Evolutionary conservation across 2,329 filamentous ascomycete genomes (phyloP).

Genomic region (Talaromyces sp.): DNA sequence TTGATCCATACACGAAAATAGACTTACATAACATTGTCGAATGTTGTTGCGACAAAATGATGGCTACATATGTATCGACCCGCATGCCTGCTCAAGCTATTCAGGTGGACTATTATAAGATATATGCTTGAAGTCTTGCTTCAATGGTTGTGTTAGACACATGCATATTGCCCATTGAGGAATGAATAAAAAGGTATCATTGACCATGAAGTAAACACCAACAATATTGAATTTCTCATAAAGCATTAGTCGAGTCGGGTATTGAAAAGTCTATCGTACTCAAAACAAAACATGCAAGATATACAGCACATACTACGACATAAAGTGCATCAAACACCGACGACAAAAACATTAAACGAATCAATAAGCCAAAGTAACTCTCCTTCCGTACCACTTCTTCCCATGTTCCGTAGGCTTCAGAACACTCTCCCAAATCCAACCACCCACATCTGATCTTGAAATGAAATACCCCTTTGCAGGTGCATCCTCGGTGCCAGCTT

Average conservation of each 20-base stretch:
- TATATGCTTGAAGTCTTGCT: too few relatives aligned
- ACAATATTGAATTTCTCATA: background rate
- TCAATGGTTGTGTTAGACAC: too few relatives aligned
- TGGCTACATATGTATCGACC: too few relatives aligned
- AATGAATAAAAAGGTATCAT: too few relatives aligned
- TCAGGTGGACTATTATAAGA: too few relatives aligned
- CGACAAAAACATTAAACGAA: background rate
- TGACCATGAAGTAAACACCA: background rate
- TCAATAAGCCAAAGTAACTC: constrained; percentile 23
- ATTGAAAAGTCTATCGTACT: background rate
- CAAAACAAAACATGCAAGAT: background rate
- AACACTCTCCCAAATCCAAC: constrained; percentile 33
- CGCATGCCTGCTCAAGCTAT: too few relatives aligned
- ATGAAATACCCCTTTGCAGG: constrained; percentile 35
- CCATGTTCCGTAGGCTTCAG: constrained; percentile 21
- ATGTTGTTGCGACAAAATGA: too few relatives aligned
- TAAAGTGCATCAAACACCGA: background rate
- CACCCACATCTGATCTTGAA: constrained; percentile 33
- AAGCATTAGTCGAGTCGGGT: background rate
- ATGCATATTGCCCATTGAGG: background rate
- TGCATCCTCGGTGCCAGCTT: constrained; percentile 28
- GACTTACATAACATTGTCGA: too few relatives aligned
- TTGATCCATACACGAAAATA: too few relatives aligned
- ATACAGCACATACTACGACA: background rate
- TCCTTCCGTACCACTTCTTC: constrained; percentile 23